Conservation (phyloP, 805 yeast species). For the Nadsonia fulvescens region DNA sequence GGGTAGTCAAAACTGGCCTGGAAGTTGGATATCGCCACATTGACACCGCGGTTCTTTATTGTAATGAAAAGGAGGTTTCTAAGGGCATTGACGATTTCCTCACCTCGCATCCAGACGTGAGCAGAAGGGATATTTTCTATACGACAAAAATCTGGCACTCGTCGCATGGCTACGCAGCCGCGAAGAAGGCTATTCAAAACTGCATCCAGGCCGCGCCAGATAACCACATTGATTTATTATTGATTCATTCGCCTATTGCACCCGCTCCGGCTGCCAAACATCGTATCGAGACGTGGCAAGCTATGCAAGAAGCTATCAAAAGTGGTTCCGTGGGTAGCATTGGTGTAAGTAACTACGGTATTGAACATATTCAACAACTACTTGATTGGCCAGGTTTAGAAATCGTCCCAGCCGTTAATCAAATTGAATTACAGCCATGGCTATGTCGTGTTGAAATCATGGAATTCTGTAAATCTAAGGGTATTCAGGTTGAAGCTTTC, state of each 20-base stretch:
- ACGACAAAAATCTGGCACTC: constrained; percentile 62
- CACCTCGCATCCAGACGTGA: constrained; percentile 25
- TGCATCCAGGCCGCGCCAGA: constrained; percentile 28
- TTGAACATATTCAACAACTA: constrained; percentile 36
- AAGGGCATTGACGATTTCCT: constrained; percentile 39
- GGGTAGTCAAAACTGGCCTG: constrained; percentile 42
- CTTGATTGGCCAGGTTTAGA: constrained; percentile 27
- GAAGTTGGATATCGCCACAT: constrained; percentile 54
- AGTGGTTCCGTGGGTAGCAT: constrained; percentile 32
- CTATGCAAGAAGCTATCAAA: constrained; percentile 33
- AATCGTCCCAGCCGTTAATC: constrained; percentile 55
- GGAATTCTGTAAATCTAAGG: constrained; percentile 36
- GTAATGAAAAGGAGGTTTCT: constrained; percentile 44
- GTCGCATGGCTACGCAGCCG: constrained; percentile 44
- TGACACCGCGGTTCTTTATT: constrained; percentile 54
- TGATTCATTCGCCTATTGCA: constrained; percentile 37
- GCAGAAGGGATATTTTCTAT: constrained; percentile 32
- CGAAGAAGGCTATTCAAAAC: constrained; percentile 32
- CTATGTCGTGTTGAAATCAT: constrained; percentile 47
- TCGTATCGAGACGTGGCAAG: constrained; percentile 12
- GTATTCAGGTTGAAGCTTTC: constrained; percentile 52
- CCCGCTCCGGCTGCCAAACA: constrained; percentile 3
- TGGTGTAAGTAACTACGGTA: constrained; percentile 50
- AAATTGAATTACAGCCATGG: constrained; percentile 77
- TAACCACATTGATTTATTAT: constrained; percentile 47